Percentiles rank a stretch among this genome's conserved stretches.
phyloP scores from a whole-genome alignment of 768 basidiomycete species.

The Boletus reticuloceps region DNA sequence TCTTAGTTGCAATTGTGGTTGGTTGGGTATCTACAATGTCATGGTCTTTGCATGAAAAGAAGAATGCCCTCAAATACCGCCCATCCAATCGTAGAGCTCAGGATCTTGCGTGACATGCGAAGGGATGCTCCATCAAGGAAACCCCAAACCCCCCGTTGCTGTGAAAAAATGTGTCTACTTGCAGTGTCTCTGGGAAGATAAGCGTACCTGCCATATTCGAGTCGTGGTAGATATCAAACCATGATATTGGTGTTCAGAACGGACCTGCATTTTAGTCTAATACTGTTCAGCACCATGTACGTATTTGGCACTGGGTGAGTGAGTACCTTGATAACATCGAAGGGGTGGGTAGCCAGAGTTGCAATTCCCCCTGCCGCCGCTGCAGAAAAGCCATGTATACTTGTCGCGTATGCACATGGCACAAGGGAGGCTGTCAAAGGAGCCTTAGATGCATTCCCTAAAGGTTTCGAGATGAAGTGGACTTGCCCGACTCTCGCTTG shows the following conservation, averaged over 20 bases:
- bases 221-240: constrained; percentile 61
- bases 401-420: constrained; percentile 42
- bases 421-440: constrained; percentile 38
- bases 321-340: constrained; percentile 89
- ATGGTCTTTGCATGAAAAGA: constrained; percentile 48
- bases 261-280: constrained; percentile 91
- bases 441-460: constrained; percentile 6
- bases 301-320: background rate
- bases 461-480: background rate
- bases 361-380: constrained; percentile 83
- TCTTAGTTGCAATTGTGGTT: constrained; percentile 38
- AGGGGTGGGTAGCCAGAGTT: constrained; percentile 85
- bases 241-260: constrained; percentile 72
- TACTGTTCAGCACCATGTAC: background rate
- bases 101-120: constrained; percentile 79
- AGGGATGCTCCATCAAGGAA: constrained; percentile 87
- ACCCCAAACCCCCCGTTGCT: constrained; percentile 79
- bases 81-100: constrained; percentile 91
- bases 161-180: background rate
- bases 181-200: background rate
- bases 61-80: constrained; percentile 82
- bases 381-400: constrained; percentile 63
- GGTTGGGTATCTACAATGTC: constrained; percentile 1
- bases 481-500: constrained; percentile 69
- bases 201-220: constrained; percentile 67